Base-by-base conservation (phyloP, 495 filamentous ascomycete species). In the Margaritispora aquatica region DNA sequence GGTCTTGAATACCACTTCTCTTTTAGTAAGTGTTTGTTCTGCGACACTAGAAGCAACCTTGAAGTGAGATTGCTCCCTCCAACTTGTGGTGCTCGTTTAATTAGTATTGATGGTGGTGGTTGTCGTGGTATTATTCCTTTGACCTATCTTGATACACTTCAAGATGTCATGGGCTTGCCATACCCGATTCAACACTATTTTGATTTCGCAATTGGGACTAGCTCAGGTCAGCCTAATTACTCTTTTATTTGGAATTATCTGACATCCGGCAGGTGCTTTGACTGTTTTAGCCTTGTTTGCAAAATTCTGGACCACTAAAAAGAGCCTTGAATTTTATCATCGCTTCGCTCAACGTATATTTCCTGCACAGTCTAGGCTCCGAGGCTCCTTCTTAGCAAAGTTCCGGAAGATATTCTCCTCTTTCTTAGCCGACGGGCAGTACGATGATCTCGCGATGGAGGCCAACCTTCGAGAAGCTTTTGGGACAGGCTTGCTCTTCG, bases 151-250 rank as follows among this genome's bases (percentile, higher is more conserved):
- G 57, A 56, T 15, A 48, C 50, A 26, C 34, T 64, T 13, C 36
- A 47, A 22, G 51, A 60, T 27, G 49, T 48, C 10, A 57, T 64
- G 20, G 53, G 47, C 11, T 24, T 60, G 19, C 22, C 17, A n/a
- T 63, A 63, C 46, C 55, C 44, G 29, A 34, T 64, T 36, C 57
- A 64, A 22, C 51, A 64, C n/a, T 23, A 57, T 52, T 60, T 64
- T 48, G 62, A 64, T 44, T 60, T 46, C 38, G 27, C 44, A 13
- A 60, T 60, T 47, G 57, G 62, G 22, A 64, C 57, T 22, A 64
- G 62, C 26, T 64, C 57, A 52, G 62, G 62, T 60, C 36, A 62
- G 60, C 19, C 26, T 53, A 44, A 10, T 47, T 41, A 51, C 5
- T 17, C 7, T 13, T 34, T 8, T 51, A 11, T 15, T 24, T 17